Base-by-base conservation (phyloP, 2,329 filamentous ascomycete species). In the Simplicillium aogashimaense region DNA sequence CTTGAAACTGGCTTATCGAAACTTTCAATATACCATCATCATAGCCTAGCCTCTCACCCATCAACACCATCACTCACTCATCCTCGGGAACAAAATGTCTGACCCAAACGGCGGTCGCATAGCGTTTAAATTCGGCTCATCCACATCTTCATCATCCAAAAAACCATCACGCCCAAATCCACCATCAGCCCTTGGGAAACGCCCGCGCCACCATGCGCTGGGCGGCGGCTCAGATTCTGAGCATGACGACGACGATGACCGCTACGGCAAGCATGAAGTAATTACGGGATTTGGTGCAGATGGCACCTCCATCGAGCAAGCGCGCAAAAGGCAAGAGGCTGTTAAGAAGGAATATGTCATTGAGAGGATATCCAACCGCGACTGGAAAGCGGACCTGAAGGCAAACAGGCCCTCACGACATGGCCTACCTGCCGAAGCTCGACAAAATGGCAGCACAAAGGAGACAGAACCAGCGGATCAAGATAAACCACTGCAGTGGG, bases 311-410 rank as follows among this genome's bases (percentile, higher is more conserved):
- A 59, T 48, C 63, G 73, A 55, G 45, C 55, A 46, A 47, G 57
- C 46, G 56, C 63, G 34, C 43, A 57, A 51, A 17, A 45, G 47
- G 8, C 10, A 42, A 15, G 49, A 45, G 37, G 47, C 47, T n/a
- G 46, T 49, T 29, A 57, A 57, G 44, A 59, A 56, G 44, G 50
- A 67, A 7, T 64, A 77, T 35, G 63, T 84, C 14, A 86, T 86
- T 47, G 63, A 67, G 25, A 62, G 62, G 31, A 66, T 73, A 50
- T 60, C 64, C 46, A 84, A 83, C 57, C 66, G 71, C 39, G 74
- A 83, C 60, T 82, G 78, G 78, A 67, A 71, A 50, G 66, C 69
- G 43, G 74, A 78, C 42, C 60, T 64, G 45, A 66, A 65, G 46
- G 69, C 67, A 45, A 59, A 61, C 45, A 54, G 56, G 30, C 62